These are phyloP conservation scores for Leptomonas seymouri DNA, from an alignment of 208 protist species.

Conservation along the genomic window DNA sequence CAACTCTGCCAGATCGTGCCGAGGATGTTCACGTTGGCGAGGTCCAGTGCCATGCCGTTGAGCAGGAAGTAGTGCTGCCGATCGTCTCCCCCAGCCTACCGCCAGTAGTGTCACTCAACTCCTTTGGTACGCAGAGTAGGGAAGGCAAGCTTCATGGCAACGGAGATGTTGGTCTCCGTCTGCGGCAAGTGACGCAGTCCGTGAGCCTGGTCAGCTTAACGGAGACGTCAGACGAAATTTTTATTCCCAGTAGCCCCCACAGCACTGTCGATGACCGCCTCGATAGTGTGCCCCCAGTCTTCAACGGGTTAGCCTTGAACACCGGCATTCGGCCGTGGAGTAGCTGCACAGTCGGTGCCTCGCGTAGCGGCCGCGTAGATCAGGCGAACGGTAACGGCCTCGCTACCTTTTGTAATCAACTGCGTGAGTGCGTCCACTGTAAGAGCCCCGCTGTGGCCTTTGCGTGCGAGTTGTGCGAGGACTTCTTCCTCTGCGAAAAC, in stretches of 20 bases:
- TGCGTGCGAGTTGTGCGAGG: constrained; percentile 55
- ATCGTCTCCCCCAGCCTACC: background rate
- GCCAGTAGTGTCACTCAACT: no score
- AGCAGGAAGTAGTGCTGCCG: background rate
- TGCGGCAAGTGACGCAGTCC: background rate
- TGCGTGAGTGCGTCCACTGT: constrained; percentile 56
- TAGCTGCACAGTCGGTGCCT: constrained; percentile 2
- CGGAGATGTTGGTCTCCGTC: background rate
- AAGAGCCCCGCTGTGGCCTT: constrained; percentile 45
- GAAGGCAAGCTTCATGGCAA: background rate
- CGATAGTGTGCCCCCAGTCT: constrained; percentile 5
- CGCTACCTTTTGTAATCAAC: constrained; percentile 47
- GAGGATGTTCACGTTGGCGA: background rate
- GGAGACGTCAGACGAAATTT: constrained; percentile 4
- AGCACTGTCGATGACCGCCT: constrained; percentile 4
- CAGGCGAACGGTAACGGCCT: constrained; percentile 27
- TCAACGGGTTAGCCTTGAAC: constrained; percentile 7
- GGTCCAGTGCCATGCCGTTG: background rate
- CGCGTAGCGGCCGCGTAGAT: background rate
- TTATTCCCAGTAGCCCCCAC: background rate
- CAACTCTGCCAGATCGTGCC: background rate
- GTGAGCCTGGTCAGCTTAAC: constrained; percentile 5
- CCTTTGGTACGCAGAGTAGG: background rate
- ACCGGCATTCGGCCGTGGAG: constrained; percentile 5
- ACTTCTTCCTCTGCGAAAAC: constrained; percentile 60